Evolutionary conservation across 2,329 filamentous ascomycete genomes (phyloP).

Genomic region (Colletotrichum filicis): DNA sequence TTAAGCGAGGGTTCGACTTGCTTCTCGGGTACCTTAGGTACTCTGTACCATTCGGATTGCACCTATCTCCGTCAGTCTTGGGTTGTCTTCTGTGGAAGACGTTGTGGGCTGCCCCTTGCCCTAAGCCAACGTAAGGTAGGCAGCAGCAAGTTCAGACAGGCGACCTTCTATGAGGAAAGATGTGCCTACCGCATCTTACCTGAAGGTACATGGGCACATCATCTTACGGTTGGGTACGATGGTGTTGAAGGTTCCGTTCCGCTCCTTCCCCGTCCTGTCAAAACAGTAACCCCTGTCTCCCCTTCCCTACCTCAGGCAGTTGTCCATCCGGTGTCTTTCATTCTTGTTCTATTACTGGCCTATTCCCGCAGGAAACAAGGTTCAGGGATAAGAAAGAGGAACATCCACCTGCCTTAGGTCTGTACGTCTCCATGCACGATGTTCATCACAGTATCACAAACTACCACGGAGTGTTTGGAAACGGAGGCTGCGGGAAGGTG

Average conservation of each 20-base stretch:
- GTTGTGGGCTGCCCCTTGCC: background rate
- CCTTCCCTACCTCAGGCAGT: background rate
- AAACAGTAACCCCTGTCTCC: background rate
- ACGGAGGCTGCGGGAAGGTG: background rate
- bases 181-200: background rate
- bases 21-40: background rate
- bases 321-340: background rate
- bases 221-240: background rate
- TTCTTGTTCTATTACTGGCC: background rate
- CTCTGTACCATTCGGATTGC: background rate
- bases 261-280: background rate
- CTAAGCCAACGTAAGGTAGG: background rate
- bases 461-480: background rate
- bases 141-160: background rate
- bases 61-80: background rate
- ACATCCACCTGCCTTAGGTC: background rate
- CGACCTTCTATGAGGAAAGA: background rate
- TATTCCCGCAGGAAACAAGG: background rate
- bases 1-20: background rate
- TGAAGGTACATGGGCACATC: background rate
- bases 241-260: background rate
- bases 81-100: background rate
- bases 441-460: background rate
- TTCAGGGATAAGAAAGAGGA: background rate
- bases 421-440: background rate